Percentiles rank a stretch among this genome's conserved stretches.
Conservation (phyloP, 495 filamentous ascomycete species). For the Aspergillus nidulans region DNA sequence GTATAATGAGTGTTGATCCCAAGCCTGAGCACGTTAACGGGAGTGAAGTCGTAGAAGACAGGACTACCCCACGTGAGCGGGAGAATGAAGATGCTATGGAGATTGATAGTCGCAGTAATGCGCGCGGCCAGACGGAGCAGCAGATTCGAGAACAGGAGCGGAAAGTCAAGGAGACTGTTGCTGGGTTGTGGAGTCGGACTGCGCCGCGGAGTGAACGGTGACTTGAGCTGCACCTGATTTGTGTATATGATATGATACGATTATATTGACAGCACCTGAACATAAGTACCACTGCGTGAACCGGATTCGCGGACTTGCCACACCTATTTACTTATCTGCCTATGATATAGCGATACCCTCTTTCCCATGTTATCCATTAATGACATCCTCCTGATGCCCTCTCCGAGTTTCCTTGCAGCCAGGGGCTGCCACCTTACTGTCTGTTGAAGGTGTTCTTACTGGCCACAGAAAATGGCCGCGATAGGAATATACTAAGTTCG, state of each 20-base stretch:
- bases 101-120: constrained; percentile 56
- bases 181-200: constrained; percentile 52
- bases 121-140: constrained; percentile 59
- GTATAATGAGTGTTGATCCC: constrained; percentile 60
- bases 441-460: too few species aligned
- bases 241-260: neutral
- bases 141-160: constrained; percentile 61
- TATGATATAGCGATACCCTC: constrained; percentile 6
- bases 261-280: neutral
- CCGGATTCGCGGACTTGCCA: neutral
- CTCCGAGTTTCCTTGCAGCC: neutral
- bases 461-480: too few species aligned
- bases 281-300: neutral
- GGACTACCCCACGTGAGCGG: constrained; percentile 9
- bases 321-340: neutral
- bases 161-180: constrained; percentile 55
- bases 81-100: constrained; percentile 37
- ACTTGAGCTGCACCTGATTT: neutral
- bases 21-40: constrained; percentile 49
- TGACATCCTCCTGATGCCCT: neutral
- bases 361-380: neutral
- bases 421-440: too few species aligned
- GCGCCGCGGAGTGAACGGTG: constrained; percentile 11
- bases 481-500: too few species aligned
- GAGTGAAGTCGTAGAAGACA: constrained; percentile 36